Base-by-base conservation (phyloP, 2,329 filamentous ascomycete species). In the Alternaria gaisen region DNA sequence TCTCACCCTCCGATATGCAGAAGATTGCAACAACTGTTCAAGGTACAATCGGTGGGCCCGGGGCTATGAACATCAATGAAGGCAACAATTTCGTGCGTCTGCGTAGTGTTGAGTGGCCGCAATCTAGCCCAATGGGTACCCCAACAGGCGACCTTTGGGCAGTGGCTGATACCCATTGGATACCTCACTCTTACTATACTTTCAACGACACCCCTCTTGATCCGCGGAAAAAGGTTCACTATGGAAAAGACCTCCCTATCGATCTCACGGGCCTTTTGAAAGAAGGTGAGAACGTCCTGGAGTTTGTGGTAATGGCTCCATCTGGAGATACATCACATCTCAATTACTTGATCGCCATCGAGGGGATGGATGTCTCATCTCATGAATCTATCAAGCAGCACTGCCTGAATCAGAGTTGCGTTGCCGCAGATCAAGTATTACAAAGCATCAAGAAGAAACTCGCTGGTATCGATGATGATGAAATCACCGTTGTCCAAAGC, bases 211-310 rank as follows among this genome's bases (percentile, higher is more conserved):
- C 79, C 0, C 47, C 66, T 18, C 71, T 86, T 2, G 81, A 87
- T 11, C 75, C 92, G 16, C 86, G 90, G 41, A 86, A 90, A 28
- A 92, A 91, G 69, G 76, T 87, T 1, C 89, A 95, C 63, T 86
- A 94, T 71, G 89, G 89, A 11, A 91, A 89, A 67, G 91, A 96
- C 68, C 77, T 93, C 9, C 89, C 94, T 0, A 81, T 91, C 6
- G 92, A 97, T 67, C 80, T 97, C 24, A 93, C 92, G 2, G 63
- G 75, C 1, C 76, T 86, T 20, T 66, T 96, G 5, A 74, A 71
- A 9, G 67, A 79, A 16, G 92, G 91, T 0, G 72, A 75, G 6
- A 97, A 97, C 70, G 75, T 70, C 0, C 72, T 97, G 3, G 80
- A 83, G 5, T 74, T 94, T 7, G 63, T 70, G 3, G 57, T 78